Conservation (phyloP, 2,329 filamentous ascomycete species). For the Nigrograna mackinnonii region DNA sequence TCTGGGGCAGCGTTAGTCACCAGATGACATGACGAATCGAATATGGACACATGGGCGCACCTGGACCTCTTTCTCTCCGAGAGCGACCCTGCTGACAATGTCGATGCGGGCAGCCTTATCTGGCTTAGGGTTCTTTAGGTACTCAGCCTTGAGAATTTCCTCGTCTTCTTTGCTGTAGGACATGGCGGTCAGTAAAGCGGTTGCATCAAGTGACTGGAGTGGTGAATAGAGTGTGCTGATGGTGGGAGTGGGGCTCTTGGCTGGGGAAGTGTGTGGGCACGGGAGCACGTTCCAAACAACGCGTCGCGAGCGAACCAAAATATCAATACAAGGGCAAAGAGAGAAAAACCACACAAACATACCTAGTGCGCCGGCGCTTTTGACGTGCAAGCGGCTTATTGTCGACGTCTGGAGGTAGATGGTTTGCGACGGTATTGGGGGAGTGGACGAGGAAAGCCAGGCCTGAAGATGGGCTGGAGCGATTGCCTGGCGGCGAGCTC, state of each 20-base stretch:
- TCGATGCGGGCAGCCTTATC: conserved; percentile 85
- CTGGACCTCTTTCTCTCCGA: conserved; percentile 96
- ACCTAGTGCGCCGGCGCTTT: conserved; percentile 66
- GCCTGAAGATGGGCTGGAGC: conserved; percentile 26
- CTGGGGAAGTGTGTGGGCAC: conserved; percentile 7
- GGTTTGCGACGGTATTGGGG: conserved; percentile 58
- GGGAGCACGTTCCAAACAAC: conserved; percentile 28
- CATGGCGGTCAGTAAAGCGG: conserved; percentile 27
- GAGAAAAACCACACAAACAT: conserved; percentile 25
- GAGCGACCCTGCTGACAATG: conserved; percentile 81
- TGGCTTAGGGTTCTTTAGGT: conserved; percentile 82
- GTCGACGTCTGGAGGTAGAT: conserved; percentile 60
- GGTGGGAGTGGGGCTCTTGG: conserved; percentile 2
- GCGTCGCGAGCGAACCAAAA: conserved; percentile 23
- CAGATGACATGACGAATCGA: conserved; percentile 4
- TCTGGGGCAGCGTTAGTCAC: conserved; percentile 59
- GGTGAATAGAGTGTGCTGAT: conserved; percentile 8
- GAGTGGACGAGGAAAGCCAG: conserved; percentile 66
- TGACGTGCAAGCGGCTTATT: conserved; percentile 64
- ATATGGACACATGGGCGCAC: conserved; percentile 55
- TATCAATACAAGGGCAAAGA: conserved; percentile 12
- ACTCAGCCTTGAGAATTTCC: conserved; percentile 83
- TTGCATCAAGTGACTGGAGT: conserved; percentile 8
- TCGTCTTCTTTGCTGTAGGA: conserved; percentile 70
- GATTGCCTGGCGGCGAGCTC: no score